phyloP scores from a whole-genome alignment of 345 rosid genomes.

The Pelargonium nanum region DNA sequence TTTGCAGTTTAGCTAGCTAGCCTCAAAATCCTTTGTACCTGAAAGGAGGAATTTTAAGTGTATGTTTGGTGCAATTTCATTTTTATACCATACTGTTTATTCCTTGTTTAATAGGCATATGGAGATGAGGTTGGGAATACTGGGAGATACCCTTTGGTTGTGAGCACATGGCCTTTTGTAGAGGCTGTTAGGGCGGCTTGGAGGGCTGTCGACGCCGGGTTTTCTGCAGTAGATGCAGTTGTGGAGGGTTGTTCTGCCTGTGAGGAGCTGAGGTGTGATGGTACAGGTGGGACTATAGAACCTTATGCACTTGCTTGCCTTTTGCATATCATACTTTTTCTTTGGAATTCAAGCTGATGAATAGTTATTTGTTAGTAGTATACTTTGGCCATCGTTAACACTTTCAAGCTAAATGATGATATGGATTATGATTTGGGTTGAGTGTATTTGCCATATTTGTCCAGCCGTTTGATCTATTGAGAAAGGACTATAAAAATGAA shows the following conservation, averaged over 20 bases:
- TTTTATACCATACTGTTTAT: not conserved
- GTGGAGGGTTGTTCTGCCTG: conserved; percentile 96
- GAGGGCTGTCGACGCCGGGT: conserved; percentile 50
- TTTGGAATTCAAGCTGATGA: not conserved
- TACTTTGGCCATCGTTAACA: not conserved
- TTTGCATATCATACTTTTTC: too few relatives aligned
- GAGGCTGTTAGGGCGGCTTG: conserved; percentile 90
- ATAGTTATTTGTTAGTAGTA: not conserved
- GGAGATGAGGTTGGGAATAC: conserved; percentile 26
- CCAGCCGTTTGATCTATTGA: not conserved
- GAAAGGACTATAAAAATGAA: too few relatives aligned
- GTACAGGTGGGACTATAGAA: conserved; percentile 49
- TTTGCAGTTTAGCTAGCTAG: too few relatives aligned
- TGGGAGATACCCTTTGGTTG: conserved; percentile 51
- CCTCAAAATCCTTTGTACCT: too few relatives aligned
- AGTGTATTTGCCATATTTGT: not conserved
- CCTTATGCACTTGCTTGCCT: not conserved
- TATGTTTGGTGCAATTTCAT: not conserved
- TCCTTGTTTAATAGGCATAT: conserved; percentile 22
- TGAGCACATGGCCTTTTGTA: conserved; percentile 82
- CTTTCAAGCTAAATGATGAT: not conserved
- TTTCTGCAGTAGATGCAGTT: conserved; percentile 68
- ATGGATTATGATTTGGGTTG: not conserved
- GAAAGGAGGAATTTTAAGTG: not conserved
- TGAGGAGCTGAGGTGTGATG: conserved; percentile 79